Evolutionary conservation across 2,329 filamentous ascomycete genomes (phyloP).

Genomic region (Diaporthe ilicicola): DNA sequence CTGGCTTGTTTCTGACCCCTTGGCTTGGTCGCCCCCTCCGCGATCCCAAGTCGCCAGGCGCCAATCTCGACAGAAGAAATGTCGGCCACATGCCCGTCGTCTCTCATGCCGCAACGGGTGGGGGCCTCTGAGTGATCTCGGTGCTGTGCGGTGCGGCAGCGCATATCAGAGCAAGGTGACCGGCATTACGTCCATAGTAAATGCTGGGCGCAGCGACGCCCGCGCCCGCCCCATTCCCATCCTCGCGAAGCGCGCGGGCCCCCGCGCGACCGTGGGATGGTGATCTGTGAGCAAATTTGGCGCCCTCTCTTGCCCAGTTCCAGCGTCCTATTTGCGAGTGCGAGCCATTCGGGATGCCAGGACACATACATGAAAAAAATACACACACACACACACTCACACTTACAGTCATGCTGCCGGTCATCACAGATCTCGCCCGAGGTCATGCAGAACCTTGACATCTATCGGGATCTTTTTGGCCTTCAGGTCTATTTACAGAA

Average conservation of each 20-base stretch:
- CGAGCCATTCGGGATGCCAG: background rate
- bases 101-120: conserved; percentile 1
- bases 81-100: conserved; percentile 10
- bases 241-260: background rate
- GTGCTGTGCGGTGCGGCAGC: background rate
- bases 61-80: background rate
- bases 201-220: background rate
- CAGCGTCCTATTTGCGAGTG: conserved; percentile 8
- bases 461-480: conserved; percentile 10
- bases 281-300: background rate
- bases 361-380: no score
- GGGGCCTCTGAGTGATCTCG: background rate
- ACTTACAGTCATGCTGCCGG: background rate
- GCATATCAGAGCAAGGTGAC: background rate
- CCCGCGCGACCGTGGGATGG: conserved; percentile 5
- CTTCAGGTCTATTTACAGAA: conserved; percentile 16
- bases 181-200: conserved; percentile 1
- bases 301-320: background rate
- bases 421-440: conserved; percentile 8
- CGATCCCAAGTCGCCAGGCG: background rate
- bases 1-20: conserved; percentile 7
- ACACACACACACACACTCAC: no score
- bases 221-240: background rate
- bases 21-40: background rate
- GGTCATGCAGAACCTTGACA: conserved; percentile 21